phyloP scores from a whole-genome alignment of 192 early-diverging fungal species.

The Gryganskiella cystojenkinii region DNA sequence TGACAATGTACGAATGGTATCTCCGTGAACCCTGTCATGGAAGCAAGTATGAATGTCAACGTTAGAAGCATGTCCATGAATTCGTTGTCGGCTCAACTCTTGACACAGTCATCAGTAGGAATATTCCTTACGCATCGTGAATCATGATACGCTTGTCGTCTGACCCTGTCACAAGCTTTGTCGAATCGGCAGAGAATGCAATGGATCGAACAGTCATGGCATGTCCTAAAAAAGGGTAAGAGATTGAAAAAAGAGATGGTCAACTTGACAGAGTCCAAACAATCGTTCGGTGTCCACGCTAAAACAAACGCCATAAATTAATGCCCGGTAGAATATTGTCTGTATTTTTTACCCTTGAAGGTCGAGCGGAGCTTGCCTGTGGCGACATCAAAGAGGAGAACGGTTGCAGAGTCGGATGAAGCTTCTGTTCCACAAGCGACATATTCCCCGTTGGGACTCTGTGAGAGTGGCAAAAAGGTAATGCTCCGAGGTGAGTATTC shows the following conservation, averaged over 20 bases:
- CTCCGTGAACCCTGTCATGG: constrained; percentile 81
- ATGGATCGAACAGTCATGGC: constrained; percentile 81
- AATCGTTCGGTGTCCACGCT: too few species aligned
- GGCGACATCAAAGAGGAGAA: constrained; percentile 77
- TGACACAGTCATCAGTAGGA: neutral
- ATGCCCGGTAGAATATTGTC: neutral
- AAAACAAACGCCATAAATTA: too few species aligned
- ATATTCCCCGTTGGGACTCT: constrained; percentile 83
- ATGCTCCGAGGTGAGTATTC: neutral
- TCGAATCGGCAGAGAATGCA: constrained; percentile 77
- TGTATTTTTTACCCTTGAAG: constrained; percentile 55
- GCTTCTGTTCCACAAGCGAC: constrained; percentile 82
- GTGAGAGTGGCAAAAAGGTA: neutral
- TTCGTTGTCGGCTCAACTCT: neutral
- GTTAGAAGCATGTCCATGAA: neutral
- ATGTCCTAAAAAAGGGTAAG: constrained; percentile 63
- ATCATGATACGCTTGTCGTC: constrained; percentile 83
- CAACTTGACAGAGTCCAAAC: neutral
- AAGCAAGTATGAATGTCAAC: constrained; percentile 47
- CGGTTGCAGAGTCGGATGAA: constrained; percentile 60
- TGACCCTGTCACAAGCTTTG: constrained; percentile 75
- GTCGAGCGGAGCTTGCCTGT: constrained; percentile 74
- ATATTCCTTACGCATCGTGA: constrained; percentile 42
- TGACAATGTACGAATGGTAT: constrained; percentile 75
- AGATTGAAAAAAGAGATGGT: neutral